Conservation (phyloP, 1,284 basidiomycete species). For the Meripilus lineatus region DNA sequence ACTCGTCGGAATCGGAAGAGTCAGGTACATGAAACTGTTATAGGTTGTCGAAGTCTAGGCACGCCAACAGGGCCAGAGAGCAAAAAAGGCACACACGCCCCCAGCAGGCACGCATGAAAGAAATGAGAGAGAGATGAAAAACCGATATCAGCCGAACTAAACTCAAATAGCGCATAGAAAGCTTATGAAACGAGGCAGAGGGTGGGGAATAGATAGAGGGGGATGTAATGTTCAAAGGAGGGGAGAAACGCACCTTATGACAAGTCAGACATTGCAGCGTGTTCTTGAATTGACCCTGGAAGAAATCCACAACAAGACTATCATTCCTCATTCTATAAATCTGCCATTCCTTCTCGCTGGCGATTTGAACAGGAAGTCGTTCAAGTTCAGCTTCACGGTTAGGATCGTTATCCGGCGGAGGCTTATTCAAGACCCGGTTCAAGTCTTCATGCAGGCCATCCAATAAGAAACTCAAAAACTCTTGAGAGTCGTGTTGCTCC, state of each 20-base stretch:
- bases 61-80: constrained; percentile 3
- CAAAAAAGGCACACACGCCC: background rate
- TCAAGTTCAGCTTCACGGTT: constrained; percentile 88
- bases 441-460: constrained; percentile 97
- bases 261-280: constrained; percentile 89
- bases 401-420: constrained; percentile 68
- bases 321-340: constrained; percentile 90
- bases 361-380: constrained; percentile 80
- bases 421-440: constrained; percentile 83
- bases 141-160: no score
- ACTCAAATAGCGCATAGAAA: no score
- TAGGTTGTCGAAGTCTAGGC: constrained; percentile 93
- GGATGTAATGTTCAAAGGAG: background rate
- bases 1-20: constrained; percentile 80
- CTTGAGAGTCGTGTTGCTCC: constrained; percentile 97
- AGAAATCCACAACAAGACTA: constrained; percentile 93
- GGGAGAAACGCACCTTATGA: constrained; percentile 57
- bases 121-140: no score
- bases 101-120: no score
- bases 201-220: no score
- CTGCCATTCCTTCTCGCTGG: constrained; percentile 92
- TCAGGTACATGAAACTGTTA: constrained; percentile 96
- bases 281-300: constrained; percentile 97
- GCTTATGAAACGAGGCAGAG: no score
- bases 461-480: constrained; percentile 92